Conservation (phyloP, 139 green algal species). For the Trebouxia sp. region DNA sequence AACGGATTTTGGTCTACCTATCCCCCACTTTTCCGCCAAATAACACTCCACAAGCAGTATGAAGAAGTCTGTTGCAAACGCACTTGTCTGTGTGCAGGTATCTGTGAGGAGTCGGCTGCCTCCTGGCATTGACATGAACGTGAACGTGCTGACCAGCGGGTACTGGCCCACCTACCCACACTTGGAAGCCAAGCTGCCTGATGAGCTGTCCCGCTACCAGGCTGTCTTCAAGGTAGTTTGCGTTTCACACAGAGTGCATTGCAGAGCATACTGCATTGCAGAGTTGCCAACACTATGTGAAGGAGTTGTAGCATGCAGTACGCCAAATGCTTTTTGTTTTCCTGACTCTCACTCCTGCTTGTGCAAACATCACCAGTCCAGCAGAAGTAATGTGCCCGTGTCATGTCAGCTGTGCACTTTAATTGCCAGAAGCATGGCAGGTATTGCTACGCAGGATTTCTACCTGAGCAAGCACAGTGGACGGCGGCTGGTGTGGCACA, state of each 20-base stretch:
- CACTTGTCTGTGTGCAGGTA: background rate
- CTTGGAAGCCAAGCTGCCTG: conserved; percentile 82
- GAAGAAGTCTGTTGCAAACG: background rate
- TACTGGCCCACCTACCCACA: conserved; percentile 95
- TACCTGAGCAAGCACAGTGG: conserved; percentile 94
- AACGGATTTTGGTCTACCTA: conserved; percentile 95
- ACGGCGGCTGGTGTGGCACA: conserved; percentile 90
- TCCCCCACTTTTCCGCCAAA: no score
- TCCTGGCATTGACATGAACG: conserved; percentile 79
- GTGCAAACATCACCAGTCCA: no score
- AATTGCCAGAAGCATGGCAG: no score
- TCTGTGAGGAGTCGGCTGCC: conserved; percentile 34
- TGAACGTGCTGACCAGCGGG: conserved; percentile 91
- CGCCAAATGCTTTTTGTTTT: no score
- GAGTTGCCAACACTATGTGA: no score
- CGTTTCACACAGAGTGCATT: no score
- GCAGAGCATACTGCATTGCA: no score
- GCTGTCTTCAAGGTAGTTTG: conserved; percentile 22
- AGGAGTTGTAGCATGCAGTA: no score
- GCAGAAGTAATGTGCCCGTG: no score
- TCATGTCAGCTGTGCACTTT: no score
- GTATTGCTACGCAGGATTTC: conserved; percentile 90
- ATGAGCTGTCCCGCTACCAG: conserved; percentile 71
- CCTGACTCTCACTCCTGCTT: no score
- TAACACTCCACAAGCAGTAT: no score